Percentiles rank a stretch among this genome's conserved stretches.
Evolutionary conservation across 306 rosid species (phyloP).

Genomic region (Quercus berberidifolia): DNA sequence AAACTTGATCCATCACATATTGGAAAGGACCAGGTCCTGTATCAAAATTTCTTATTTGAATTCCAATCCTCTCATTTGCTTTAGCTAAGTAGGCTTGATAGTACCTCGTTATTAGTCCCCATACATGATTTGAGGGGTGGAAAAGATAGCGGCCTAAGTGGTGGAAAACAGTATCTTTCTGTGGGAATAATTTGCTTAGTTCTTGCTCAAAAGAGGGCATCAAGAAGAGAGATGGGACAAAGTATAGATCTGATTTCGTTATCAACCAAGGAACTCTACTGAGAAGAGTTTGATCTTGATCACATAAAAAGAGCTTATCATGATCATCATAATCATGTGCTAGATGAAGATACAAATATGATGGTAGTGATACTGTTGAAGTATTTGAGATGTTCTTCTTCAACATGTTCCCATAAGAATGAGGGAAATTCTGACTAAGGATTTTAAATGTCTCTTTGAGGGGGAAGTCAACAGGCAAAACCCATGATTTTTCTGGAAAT

Average conservation of each 20-base stretch:
- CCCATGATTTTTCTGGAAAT: constrained; percentile 59
- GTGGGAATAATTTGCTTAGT: constrained; percentile 54
- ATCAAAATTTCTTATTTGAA: constrained; percentile 70
- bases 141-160: constrained; percentile 63
- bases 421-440: constrained; percentile 39
- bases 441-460: constrained; percentile 27
- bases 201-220: constrained; percentile 68
- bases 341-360: constrained; percentile 61
- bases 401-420: constrained; percentile 60
- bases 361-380: constrained; percentile 7
- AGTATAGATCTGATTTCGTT: constrained; percentile 65
- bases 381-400: constrained; percentile 27
- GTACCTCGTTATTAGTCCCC: constrained; percentile 67
- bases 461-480: constrained; percentile 58
- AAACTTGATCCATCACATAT: constrained; percentile 63
- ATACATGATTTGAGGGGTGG: constrained; percentile 61
- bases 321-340: constrained; percentile 62
- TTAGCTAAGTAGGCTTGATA: constrained; percentile 58
- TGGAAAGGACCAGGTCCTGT: constrained; percentile 57
- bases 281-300: constrained; percentile 54
- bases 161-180: constrained; percentile 61
- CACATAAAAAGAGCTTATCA: constrained; percentile 79
- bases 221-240: constrained; percentile 62
- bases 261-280: constrained; percentile 55
- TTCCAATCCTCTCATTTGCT: constrained; percentile 59